Evolutionary conservation across 495 filamentous ascomycete species (phyloP), one percentile per base, ranked within the genome.

Genomic region (Xeromyces bisporus): DNA sequence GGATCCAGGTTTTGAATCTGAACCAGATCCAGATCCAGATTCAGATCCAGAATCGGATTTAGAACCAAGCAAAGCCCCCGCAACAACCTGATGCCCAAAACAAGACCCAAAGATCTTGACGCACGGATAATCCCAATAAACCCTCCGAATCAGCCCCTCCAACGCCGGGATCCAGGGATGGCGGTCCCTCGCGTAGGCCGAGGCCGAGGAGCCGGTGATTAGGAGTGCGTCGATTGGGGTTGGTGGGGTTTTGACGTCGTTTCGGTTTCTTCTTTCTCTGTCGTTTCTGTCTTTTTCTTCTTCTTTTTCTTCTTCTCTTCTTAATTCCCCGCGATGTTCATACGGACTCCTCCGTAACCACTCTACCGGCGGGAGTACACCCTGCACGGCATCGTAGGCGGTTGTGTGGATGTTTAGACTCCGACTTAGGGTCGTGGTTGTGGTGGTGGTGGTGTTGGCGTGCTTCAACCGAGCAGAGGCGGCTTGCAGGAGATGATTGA

Each of bases 31-130:
- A n/a, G n/a, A n/a, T n/a, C n/a, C n/a, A n/a, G n/a, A n/a, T n/a
- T n/a, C n/a, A n/a, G n/a, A n/a, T n/a, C n/a, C n/a, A n/a, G n/a
- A n/a, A n/a, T n/a, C n/a, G n/a, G n/a, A n/a, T n/a, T n/a, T n/a
- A n/a, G n/a, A n/a, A n/a, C n/a, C n/a, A 4, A 66, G 51, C 1
- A 53, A 31, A 3, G 54, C 57, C 29, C 58, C 53, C 3, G 56
- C 60, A 32, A 66, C 45, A 15, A 63, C 34, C 34, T 66, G 60
- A 34, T 66, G 62, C 0, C 62, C 62, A 39, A 66, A 66, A 38
- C 60, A 66, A 12, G 59, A 58, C 8, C 62, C 60, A 35, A 65
- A 64, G 6, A 64, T 44, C 37, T 53, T 57, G 8, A 71, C 49
- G 6, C 49, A 31, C 0, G 64, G 62, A 32, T 51, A 60, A 0